Evolutionary conservation across 2,329 filamentous ascomycete species (phyloP).

Genomic region (Epichloe hybrida): DNA sequence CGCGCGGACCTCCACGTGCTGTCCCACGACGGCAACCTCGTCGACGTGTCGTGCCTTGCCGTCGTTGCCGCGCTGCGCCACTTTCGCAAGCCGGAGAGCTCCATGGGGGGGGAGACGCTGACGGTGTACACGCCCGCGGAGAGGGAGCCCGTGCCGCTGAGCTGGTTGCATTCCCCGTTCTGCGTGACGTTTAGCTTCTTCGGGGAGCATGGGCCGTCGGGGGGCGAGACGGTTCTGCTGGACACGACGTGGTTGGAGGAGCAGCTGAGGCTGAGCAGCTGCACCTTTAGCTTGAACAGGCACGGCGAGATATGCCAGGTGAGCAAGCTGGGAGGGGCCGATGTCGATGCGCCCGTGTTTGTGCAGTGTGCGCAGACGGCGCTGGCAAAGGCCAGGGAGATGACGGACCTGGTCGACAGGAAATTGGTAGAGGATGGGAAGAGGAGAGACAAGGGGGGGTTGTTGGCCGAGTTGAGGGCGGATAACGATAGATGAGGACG

Average conservation of each 20-base stretch:
- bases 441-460: slow-evolving; percentile 61
- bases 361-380: slow-evolving; percentile 65
- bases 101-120: slow-evolving; percentile 70
- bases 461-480: slow-evolving; percentile 64
- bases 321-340: slow-evolving; percentile 74
- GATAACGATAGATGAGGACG: slow-evolving; percentile 58
- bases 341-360: slow-evolving; percentile 66
- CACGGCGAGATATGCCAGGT: slow-evolving; percentile 86
- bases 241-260: slow-evolving; percentile 65
- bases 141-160: slow-evolving; percentile 78
- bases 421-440: slow-evolving; percentile 67
- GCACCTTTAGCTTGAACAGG: slow-evolving; percentile 75
- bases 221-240: slow-evolving; percentile 45
- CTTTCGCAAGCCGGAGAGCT: slow-evolving; percentile 81
- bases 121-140: slow-evolving; percentile 76
- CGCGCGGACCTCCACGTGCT: slow-evolving; percentile 86
- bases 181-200: slow-evolving; percentile 86
- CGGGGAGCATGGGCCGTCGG: slow-evolving; percentile 48
- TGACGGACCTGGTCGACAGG: slow-evolving; percentile 59
- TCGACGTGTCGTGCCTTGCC: slow-evolving; percentile 75
- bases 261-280: slow-evolving; percentile 57
- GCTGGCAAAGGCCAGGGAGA: slow-evolving; percentile 64
- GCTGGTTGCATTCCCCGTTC: slow-evolving; percentile 83
- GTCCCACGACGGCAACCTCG: slow-evolving; percentile 78
- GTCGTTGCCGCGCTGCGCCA: slow-evolving; percentile 81